phyloP scores from a whole-genome alignment of 1,284 basidiomycete species.

The Hypsizygus ulmarius region DNA sequence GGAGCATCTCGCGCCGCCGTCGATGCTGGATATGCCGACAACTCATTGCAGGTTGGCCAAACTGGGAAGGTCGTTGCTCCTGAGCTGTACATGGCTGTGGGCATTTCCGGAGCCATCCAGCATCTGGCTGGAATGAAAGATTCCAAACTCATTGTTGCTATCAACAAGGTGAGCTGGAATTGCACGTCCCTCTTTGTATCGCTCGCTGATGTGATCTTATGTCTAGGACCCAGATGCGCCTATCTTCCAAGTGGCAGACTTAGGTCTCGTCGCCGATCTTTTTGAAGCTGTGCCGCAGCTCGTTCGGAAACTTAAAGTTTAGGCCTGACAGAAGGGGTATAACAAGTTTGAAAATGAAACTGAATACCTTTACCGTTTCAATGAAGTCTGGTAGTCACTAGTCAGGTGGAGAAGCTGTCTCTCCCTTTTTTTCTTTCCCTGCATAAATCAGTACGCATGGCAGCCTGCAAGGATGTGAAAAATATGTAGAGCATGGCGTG shows the following conservation, averaged over 20 bases:
- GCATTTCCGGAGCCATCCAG: slow-evolving; percentile 98
- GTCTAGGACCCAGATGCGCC: slow-evolving; percentile 92
- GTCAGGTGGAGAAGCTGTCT: no score
- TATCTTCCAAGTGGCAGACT: slow-evolving; percentile 98
- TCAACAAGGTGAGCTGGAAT: slow-evolving; percentile 79
- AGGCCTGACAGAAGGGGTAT: slow-evolving; percentile 10
- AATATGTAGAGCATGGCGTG: no score
- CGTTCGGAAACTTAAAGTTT: slow-evolving; percentile 77
- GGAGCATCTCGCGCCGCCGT: slow-evolving; percentile 98
- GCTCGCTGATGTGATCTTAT: slow-evolving; percentile 16
- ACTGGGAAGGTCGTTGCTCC: slow-evolving; percentile 97
- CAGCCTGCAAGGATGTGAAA: no score
- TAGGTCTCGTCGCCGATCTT: slow-evolving; percentile 90
- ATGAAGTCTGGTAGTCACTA: background rate
- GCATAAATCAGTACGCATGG: no score
- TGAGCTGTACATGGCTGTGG: slow-evolving; percentile 93
- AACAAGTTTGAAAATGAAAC: no score
- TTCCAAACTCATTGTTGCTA: slow-evolving; percentile 96
- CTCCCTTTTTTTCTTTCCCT: no score
- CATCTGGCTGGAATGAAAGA: slow-evolving; percentile 99
- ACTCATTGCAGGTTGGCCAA: slow-evolving; percentile 97
- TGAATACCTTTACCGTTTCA: no score
- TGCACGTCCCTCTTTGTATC: slow-evolving; percentile 1
- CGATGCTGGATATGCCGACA: slow-evolving; percentile 98
- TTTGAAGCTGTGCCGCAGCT: slow-evolving; percentile 89